A percentile compares a stretch with the other conserved stretches of the same genome.
These are phyloP conservation scores for Immersiella caudata DNA, from an alignment of 495 filamentous ascomycete species.

Conservation along the genomic window DNA sequence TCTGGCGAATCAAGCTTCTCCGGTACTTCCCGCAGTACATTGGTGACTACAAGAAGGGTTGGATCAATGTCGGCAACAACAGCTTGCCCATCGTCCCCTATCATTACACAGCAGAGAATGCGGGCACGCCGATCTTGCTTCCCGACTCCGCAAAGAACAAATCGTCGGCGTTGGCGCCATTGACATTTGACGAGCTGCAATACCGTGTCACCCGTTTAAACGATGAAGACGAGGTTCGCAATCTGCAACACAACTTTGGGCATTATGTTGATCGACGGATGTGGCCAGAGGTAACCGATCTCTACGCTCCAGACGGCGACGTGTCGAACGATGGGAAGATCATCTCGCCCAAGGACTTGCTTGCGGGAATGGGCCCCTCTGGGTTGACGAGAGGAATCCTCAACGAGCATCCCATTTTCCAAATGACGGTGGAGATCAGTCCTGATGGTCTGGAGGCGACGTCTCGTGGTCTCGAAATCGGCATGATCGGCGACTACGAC, in stretches of 20 bases:
- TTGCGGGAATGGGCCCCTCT: conserved; percentile 25
- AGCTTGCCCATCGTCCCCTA: conserved; percentile 22
- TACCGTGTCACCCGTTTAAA: conserved; percentile 25
- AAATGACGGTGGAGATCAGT: conserved; percentile 21
- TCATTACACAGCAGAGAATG: conserved; percentile 23
- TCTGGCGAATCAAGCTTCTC: conserved; percentile 24
- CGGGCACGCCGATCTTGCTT: conserved; percentile 21
- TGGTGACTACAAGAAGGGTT: conserved; percentile 23
- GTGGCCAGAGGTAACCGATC: conserved; percentile 25
- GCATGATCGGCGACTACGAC: conserved; percentile 23
- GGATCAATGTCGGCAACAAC: conserved; percentile 21
- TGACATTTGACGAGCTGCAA: conserved; percentile 18
- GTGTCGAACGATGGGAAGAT: conserved; percentile 17
- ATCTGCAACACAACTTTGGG: conserved; percentile 24
- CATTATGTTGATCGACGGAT: conserved; percentile 29
- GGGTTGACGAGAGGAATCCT: conserved; percentile 22
- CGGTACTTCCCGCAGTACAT: conserved; percentile 27
- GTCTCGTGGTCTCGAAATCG: conserved; percentile 27
- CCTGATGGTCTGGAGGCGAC: conserved; percentile 13
- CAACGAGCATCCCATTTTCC: conserved; percentile 30
- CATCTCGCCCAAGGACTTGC: conserved; percentile 8
- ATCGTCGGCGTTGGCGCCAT: neutral
- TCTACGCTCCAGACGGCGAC: conserved; percentile 20
- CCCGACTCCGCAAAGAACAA: neutral
- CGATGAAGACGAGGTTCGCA: conserved; percentile 31